These are phyloP conservation scores for Xylaria sp. DNA, from an alignment of 2,329 filamentous ascomycete genomes.

Conservation along the genomic window DNA sequence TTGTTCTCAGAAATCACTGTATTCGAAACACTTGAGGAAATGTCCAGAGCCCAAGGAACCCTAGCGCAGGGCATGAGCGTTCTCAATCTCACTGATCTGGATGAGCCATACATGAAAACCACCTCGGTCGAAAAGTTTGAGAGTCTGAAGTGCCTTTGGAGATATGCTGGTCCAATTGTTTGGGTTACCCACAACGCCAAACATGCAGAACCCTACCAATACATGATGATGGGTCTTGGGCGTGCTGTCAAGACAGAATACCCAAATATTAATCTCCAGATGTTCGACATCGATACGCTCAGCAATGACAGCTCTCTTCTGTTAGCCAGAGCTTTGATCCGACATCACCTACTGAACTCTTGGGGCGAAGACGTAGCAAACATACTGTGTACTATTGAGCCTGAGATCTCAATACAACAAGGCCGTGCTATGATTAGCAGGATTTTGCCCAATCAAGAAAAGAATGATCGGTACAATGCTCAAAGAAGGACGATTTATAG, in stretches of 20 bases:
- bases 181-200: constrained; percentile 14
- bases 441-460: not conserved
- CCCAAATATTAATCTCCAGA: constrained; percentile 6
- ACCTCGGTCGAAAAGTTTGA: constrained; percentile 20
- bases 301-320: not conserved
- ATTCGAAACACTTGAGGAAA: not conserved
- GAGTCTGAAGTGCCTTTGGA: constrained; percentile 2
- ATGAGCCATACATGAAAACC: constrained; percentile 35
- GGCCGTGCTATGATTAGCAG: not conserved
- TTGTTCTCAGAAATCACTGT: not conserved
- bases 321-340: constrained; percentile 2
- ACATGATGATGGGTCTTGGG: constrained; percentile 13
- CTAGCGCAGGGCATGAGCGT: constrained; percentile 14
- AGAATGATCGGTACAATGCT: constrained; percentile 12
- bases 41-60: not conserved
- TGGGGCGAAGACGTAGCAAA: not conserved
- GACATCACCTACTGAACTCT: not conserved
- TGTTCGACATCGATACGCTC: constrained; percentile 9
- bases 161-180: not conserved
- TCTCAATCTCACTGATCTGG: constrained; percentile 35
- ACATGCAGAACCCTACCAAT: not conserved
- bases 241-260: constrained; percentile 5
- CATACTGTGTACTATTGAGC: constrained; percentile 13
- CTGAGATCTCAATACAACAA: not conserved
- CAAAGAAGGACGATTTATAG: not conserved